Evolutionary conservation across 2,329 filamentous ascomycete genomes (phyloP), one percentile per base, ranked within the genome.

Genomic region (Monosporascus sp.): DNA sequence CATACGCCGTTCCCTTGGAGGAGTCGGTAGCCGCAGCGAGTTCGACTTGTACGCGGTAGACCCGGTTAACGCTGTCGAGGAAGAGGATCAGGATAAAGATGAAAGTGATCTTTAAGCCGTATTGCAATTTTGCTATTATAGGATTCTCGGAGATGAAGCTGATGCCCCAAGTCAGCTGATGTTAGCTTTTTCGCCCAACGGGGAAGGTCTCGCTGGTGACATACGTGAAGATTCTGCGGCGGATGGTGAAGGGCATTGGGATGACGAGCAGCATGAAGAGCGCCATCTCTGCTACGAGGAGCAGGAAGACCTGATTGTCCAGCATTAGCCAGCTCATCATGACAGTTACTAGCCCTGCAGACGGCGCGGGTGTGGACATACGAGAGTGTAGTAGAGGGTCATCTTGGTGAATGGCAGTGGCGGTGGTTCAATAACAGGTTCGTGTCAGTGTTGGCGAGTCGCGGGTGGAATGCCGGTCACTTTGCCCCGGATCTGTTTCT

Each of bases 51-150:
- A 99, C 94, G 58, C 94, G 90, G 74, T 97, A 99, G 67, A 99
- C 94, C 60, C 94, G 90, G 69, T 87, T 86, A 72, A 97, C 92
- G 69, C 91, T 96, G 77, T 99, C 94, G 66, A 97, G 84, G 76
- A 99, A 99, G 61, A 99, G 87, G 60, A 99, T 96, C 55, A 97
- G 80, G 67, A 99, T 97, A 78, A 99, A 99, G 70, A 99, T 93
- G 71, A 99, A 99, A 2, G 91, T 96, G 54, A 99, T 99, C 83
- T 97, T 97, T 77, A 99, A 82, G 66, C 91, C 93, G 78, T 99
- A 97, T 79, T 97, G 93, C 60, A 97, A 72, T 73, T 97, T 97
- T 41, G 92, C 94, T 55, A 99, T 82, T 50, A 86, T 57, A 0
- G 81, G 88, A 69, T 87, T 95, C 69, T 93, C 90, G 51, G 92